Conservation (phyloP, 2,329 filamentous ascomycete species). For the Fusarium equiseti region DNA sequence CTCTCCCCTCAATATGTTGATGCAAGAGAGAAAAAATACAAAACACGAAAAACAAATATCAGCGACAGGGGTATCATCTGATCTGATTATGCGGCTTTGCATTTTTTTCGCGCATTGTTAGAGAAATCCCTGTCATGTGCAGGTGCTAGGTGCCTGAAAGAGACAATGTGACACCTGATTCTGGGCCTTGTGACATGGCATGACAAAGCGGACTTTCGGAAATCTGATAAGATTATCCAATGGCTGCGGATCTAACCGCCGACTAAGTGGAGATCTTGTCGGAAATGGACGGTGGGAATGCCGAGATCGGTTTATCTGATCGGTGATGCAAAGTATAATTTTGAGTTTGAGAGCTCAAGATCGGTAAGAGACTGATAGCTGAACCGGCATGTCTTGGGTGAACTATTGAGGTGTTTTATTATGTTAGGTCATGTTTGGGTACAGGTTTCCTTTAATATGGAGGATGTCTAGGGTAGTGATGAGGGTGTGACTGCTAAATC, state of each 20-base stretch:
- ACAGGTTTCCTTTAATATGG: too few relatives aligned
- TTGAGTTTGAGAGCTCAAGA: neutral
- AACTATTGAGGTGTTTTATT: too few relatives aligned
- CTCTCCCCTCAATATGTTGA: too few relatives aligned
- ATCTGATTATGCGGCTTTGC: too few relatives aligned
- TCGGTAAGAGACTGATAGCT: neutral
- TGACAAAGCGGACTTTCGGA: conserved; percentile 15
- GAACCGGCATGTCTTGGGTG: too few relatives aligned
- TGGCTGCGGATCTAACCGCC: conserved; percentile 43
- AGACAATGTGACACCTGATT: conserved; percentile 3
- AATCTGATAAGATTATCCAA: conserved; percentile 48
- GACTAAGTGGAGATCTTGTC: conserved; percentile 20
- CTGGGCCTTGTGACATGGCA: conserved; percentile 29
- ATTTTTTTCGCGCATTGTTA: neutral
- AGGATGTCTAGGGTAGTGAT: too few relatives aligned
- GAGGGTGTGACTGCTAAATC: too few relatives aligned
- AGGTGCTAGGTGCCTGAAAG: conserved; percentile 4
- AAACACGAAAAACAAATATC: conserved; percentile 1
- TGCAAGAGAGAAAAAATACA: neutral
- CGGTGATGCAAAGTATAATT: neutral
- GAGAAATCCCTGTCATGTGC: conserved; percentile 1
- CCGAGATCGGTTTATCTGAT: neutral
- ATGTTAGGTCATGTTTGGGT: too few relatives aligned
- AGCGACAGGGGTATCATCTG: neutral
- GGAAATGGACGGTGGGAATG: neutral